These are phyloP conservation scores for Ophiosphaerella narmari DNA, from an alignment of 2,329 filamentous ascomycete species.

Conservation along the genomic window DNA sequence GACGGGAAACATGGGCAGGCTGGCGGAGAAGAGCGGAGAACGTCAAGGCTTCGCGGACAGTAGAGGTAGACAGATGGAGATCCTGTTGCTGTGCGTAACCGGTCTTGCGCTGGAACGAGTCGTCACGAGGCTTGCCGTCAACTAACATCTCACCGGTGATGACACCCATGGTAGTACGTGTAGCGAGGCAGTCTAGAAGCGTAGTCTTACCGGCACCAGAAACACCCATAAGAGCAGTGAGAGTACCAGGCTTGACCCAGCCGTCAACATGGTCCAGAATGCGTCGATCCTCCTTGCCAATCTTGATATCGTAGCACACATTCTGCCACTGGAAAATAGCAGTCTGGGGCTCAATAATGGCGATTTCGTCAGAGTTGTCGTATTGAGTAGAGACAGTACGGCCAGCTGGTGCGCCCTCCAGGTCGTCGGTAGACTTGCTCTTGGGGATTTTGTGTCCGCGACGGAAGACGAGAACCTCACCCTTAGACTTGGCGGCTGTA, in stretches of 20 bases:
- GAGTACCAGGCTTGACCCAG: slow-evolving; percentile 89
- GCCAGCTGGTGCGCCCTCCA: slow-evolving; percentile 43
- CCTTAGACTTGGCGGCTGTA: slow-evolving; percentile 56
- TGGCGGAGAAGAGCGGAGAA: slow-evolving; percentile 88
- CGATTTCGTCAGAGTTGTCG: slow-evolving; percentile 43
- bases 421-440: slow-evolving; percentile 49
- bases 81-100: slow-evolving; percentile 94
- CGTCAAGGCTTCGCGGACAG: slow-evolving; percentile 83
- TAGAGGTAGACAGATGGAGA: slow-evolving; percentile 81
- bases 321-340: slow-evolving; percentile 86
- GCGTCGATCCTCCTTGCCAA: slow-evolving; percentile 74
- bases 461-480: slow-evolving; percentile 57
- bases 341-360: slow-evolving; percentile 65
- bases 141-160: slow-evolving; percentile 87
- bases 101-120: slow-evolving; percentile 87
- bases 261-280: slow-evolving; percentile 87
- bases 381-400: slow-evolving; percentile 41
- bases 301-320: slow-evolving; percentile 78
- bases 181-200: slow-evolving; percentile 82
- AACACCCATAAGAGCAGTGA: slow-evolving; percentile 86
- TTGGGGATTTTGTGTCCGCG: slow-evolving; percentile 57
- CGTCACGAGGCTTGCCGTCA: slow-evolving; percentile 73
- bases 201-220: slow-evolving; percentile 95
- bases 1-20: slow-evolving; percentile 70
- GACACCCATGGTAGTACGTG: slow-evolving; percentile 85